Base-by-base conservation (phyloP, 768 basidiomycete genomes). In the Pisolithus marmoratus region DNA sequence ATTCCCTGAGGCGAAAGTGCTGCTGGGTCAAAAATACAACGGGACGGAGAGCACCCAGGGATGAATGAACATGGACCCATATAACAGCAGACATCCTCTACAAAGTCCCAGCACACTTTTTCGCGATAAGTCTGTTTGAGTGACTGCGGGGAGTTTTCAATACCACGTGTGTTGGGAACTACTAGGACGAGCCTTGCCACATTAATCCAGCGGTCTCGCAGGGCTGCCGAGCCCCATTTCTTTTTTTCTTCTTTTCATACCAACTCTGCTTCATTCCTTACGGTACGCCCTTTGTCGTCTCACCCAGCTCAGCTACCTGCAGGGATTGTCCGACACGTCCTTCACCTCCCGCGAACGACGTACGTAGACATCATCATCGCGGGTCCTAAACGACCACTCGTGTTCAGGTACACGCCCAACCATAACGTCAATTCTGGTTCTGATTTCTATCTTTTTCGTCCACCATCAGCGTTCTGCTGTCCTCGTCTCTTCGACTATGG, bases 1-100 rank as follows among this genome's bases (percentile, higher is more conserved):
- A 42, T 51, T 57, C 63, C 59, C 53, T 55, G 60, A 66, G 64
- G 64, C 65, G 57, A 41, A 57, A 24, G 38, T 31, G 49, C 34
- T 34, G 34, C 34, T 34, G 34, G 34, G 34, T 34, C 34, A 34
- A 14, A 34, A 34, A 34, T 34, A 34, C 34, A 5, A 31, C 22
- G 27, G 34, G 34, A 43, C 29, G 43, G 38, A n/a, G 29, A 20
- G 40, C 27, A 27, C 8, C 24, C 29, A 27, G 46, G 50, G 19
- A 24, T 55, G 54, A 49, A 36, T 49, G 45, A 52, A 56, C 58
- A 60, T 54, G 62, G 55, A 59, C 65, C 63, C 54, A 64, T 56
- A 63, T 57, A 50, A 50, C 4, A 20, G 45, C 38, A 19, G 46
- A 53, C 58, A 61, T 63, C 54, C 57, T 61, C n/a, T n/a, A n/a